Conservation (phyloP, 2,329 filamentous ascomycete species). For the Alternaria triticimaculans region DNA sequence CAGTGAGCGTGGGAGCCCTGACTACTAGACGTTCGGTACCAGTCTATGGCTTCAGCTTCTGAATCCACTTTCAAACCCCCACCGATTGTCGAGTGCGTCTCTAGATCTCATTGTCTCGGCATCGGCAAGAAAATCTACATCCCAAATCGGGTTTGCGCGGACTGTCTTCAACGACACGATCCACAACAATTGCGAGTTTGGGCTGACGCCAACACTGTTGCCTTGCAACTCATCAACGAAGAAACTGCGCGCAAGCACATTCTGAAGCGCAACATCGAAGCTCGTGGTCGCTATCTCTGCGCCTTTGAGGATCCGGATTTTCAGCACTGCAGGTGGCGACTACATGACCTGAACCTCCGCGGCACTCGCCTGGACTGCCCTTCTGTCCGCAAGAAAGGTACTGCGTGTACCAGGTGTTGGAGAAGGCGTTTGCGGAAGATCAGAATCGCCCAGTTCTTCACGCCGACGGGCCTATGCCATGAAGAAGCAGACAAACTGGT, state of each 20-base stretch:
- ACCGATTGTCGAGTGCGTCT: conserved; percentile 32
- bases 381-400: conserved; percentile 28
- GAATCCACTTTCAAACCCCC: conserved; percentile 30
- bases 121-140: conserved; percentile 35
- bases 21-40: conserved; percentile 20
- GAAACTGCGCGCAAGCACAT: conserved; percentile 27
- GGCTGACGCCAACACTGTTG: conserved; percentile 22
- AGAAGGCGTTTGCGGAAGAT: conserved; percentile 31
- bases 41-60: conserved; percentile 25
- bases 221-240: conserved; percentile 23
- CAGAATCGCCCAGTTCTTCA: conserved; percentile 33
- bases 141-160: conserved; percentile 26
- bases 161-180: conserved; percentile 35
- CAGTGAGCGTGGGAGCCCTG: conserved; percentile 18
- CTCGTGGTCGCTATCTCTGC: conserved; percentile 29
- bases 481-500: conserved; percentile 32
- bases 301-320: conserved; percentile 35
- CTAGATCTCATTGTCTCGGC: conserved; percentile 30
- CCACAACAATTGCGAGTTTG: conserved; percentile 30
- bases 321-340: conserved; percentile 34
- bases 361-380: conserved; percentile 27
- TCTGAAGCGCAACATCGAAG: conserved; percentile 33
- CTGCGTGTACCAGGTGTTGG: conserved; percentile 36
- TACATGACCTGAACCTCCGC: conserved; percentile 32
- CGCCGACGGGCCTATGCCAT: conserved; percentile 37